Base-by-base conservation (phyloP, 495 filamentous ascomycete species). In the Hypoxylon trugodes region DNA sequence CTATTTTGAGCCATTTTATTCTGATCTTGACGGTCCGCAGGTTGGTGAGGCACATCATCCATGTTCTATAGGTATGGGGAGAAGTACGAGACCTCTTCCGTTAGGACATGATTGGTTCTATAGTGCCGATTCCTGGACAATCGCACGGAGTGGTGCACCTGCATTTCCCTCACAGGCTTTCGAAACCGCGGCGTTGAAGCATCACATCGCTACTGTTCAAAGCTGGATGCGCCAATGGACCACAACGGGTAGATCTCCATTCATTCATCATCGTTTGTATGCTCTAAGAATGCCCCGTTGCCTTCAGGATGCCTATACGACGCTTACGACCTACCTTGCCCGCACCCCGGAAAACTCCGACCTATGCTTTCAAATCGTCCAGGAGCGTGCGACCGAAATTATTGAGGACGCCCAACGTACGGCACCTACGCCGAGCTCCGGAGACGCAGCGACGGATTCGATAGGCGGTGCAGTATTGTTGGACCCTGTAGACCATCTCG, bases 191-290 rank as follows among this genome's bases (percentile, higher is more conserved):
- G 51, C 63, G 10, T 28, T 54, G 50, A 54, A 54, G 37, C 37
- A 54, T 16, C 70, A 63, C 48, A 53, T 76, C 21, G 19, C 40
- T 12, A 61, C 41, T 46, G 49, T 72, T 16, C 65, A 72, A 18
- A 8, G 7, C 6, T 73, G 66, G 73, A 46, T 66, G 41, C 57
- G 24, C 13, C 41, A 12, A n/a, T 77, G 72, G 71, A 51, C 57
- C 6, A 37, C 22, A 0, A 55, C 66, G 4, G 73, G 72, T 7
- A 60, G 68, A 37, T 70, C 51, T 30, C 63, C 69, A 4, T 74
- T 82, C 32, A 72, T 81, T 6, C 81, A 83, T 45, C 69, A 64
- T 2, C 70, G 68, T 16, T 40, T 80, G 6, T 79, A 78, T 38
- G 37, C 50, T 6, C 47, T 35, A 2, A 50, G 45, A 18, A 59